Percentiles rank a stretch among this genome's conserved stretches.
Evolutionary conservation across 805 yeast species (phyloP).

Genomic region (Ogataea sp.): DNA sequence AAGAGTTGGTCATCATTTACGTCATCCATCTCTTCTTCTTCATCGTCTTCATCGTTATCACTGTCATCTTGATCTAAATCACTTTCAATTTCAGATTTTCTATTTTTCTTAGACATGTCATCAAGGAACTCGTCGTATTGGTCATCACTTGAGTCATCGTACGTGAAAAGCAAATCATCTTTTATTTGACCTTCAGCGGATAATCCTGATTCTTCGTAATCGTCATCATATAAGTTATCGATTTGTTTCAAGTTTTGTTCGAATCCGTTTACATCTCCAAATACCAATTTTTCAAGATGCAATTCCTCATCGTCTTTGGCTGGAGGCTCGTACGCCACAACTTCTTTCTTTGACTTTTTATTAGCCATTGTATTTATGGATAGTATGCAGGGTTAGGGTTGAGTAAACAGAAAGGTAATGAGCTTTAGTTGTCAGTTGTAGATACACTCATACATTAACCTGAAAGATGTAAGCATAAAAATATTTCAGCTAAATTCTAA

Average conservation of each 20-base stretch:
- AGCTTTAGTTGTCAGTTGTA: no score
- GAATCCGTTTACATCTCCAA: slow-evolving; percentile 80
- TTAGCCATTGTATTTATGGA: not conserved
- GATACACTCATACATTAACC: no score
- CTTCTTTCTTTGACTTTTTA: not conserved
- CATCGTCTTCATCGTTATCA: slow-evolving; percentile 25
- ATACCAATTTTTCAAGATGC: slow-evolving; percentile 71
- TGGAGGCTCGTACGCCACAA: slow-evolving; percentile 27
- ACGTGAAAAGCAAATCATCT: slow-evolving; percentile 15
- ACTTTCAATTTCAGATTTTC: no score
- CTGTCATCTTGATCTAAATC: slow-evolving; percentile 27
- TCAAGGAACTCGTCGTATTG: slow-evolving; percentile 26
- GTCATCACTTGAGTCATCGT: slow-evolving; percentile 20
- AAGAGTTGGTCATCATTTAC: slow-evolving; percentile 44
- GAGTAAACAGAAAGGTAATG: no score
- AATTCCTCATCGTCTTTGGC: slow-evolving; percentile 83
- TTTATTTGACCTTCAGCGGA: slow-evolving; percentile 17
- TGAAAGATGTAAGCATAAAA: not conserved
- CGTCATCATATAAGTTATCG: slow-evolving; percentile 46
- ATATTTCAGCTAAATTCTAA: not conserved
- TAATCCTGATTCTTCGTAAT: slow-evolving; percentile 36
- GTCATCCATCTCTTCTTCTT: slow-evolving; percentile 23
- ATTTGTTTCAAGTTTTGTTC: slow-evolving; percentile 53
- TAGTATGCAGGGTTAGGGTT: no score
- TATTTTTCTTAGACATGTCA: slow-evolving; percentile 34